Conservation (phyloP, 495 filamentous ascomycete species). For the Neurospora sp. region DNA sequence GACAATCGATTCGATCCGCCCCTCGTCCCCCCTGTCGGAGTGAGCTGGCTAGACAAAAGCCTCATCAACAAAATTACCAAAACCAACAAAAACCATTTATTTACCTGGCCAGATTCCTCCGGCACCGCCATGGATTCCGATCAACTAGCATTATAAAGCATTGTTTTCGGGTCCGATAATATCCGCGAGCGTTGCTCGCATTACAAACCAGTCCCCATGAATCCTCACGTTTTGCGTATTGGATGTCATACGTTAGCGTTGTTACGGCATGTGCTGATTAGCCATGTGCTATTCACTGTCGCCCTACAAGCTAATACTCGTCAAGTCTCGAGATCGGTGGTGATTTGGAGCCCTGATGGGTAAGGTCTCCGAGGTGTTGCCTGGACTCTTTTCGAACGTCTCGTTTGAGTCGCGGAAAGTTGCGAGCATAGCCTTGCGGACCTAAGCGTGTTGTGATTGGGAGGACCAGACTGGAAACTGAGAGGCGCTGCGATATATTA, state of each 20-base stretch:
- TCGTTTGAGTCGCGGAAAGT: slow-evolving; percentile 44
- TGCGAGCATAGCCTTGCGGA: slow-evolving; percentile 54
- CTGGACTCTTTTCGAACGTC: slow-evolving; percentile 44
- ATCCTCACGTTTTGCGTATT: slow-evolving; percentile 54
- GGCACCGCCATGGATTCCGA: slow-evolving; percentile 22
- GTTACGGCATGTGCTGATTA: slow-evolving; percentile 28
- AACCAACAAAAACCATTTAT: slow-evolving; percentile 44
- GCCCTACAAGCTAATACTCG: slow-evolving; percentile 51
- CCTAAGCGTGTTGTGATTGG: slow-evolving; percentile 9
- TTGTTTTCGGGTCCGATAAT: slow-evolving; percentile 46
- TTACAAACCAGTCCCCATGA: slow-evolving; percentile 51
- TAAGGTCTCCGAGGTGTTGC: neutral
- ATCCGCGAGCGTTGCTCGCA: slow-evolving; percentile 51
- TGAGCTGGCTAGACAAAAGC: slow-evolving; percentile 29
- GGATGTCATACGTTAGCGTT: slow-evolving; percentile 47
- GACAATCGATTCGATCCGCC: slow-evolving; percentile 29
- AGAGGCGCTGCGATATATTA: slow-evolving; percentile 42
- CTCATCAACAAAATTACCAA: slow-evolving; percentile 39
- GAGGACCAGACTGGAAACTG: slow-evolving; percentile 33
- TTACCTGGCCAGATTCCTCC: slow-evolving; percentile 20
- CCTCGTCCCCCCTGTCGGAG: slow-evolving; percentile 32
- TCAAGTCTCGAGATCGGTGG: slow-evolving; percentile 24
- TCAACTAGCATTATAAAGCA: slow-evolving; percentile 32
- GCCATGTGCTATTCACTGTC: slow-evolving; percentile 55
- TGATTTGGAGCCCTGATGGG: neutral